Percentiles rank a stretch among this genome's conserved stretches.
Evolutionary conservation across 441 rosid genomes (phyloP).

Genomic region (Viola pubescens): DNA sequence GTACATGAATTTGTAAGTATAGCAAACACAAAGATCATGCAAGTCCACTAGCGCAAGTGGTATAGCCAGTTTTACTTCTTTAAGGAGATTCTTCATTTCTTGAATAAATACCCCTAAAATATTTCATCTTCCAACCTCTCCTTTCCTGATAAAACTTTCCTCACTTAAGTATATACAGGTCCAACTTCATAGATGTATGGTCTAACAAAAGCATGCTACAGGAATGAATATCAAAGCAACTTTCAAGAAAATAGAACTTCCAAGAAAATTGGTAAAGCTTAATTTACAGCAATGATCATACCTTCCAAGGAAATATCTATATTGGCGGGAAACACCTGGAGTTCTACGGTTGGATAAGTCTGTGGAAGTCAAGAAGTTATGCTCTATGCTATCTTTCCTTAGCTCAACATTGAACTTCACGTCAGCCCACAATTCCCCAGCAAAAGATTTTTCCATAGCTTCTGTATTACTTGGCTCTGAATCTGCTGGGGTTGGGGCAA

Average conservation of each 20-base stretch:
- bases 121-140: no score
- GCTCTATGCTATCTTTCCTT: conserved; percentile 45
- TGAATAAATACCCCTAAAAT: not conserved
- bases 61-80: not conserved
- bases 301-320: conserved; percentile 82
- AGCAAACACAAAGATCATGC: not conserved
- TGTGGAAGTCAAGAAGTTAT: conserved; percentile 37
- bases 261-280: no score
- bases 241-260: no score
- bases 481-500: conserved; percentile 20
- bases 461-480: conserved; percentile 16
- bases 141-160: no score
- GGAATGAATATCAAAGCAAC: no score
- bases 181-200: no score
- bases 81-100: not conserved
- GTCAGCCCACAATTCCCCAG: conserved; percentile 69
- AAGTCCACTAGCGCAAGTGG: not conserved
- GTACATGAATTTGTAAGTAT: not conserved
- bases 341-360: conserved; percentile 74
- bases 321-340: conserved; percentile 53
- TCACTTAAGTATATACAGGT: no score
- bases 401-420: conserved; percentile 41
- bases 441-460: conserved; percentile 41
- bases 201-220: no score
- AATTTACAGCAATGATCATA: conserved; percentile 12